Percentiles rank a stretch among this genome's conserved stretches.
phyloP scores from a whole-genome alignment of 306 rosid species.

The Spatholobus suberectus region DNA sequence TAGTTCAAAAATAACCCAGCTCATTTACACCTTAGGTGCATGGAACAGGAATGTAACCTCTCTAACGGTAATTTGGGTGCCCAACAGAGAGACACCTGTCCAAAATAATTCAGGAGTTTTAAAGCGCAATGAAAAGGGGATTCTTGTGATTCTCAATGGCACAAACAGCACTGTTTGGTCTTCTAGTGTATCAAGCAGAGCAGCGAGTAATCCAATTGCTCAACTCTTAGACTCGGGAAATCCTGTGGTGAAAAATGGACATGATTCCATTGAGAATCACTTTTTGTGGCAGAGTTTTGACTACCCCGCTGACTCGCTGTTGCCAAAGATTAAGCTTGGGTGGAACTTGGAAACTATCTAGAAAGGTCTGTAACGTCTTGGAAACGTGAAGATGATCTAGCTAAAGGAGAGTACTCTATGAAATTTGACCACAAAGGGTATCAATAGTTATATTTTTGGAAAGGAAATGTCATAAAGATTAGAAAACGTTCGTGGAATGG shows the following conservation, averaged over 20 bases:
- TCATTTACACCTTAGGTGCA: no score
- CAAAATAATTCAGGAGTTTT: background rate
- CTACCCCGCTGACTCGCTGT: conserved; percentile 27
- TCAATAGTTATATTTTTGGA: conserved; percentile 11
- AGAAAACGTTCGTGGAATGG: conserved; percentile 46
- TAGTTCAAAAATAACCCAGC: no score
- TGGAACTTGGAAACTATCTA: conserved; percentile 24
- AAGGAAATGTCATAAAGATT: background rate
- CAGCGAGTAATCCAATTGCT: background rate
- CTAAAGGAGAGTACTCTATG: conserved; percentile 15
- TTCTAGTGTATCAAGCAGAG: background rate
- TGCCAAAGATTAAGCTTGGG: conserved; percentile 46
- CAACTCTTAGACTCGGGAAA: conserved; percentile 27
- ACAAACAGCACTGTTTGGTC: background rate
- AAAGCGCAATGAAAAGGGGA: background rate
- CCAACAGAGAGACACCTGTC: no score
- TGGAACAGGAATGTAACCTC: no score
- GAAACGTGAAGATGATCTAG: conserved; percentile 36
- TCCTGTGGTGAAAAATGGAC: background rate
- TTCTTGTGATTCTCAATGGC: conserved; percentile 6
- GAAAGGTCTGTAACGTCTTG: conserved; percentile 33
- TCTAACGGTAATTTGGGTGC: no score
- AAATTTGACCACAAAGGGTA: conserved; percentile 16
- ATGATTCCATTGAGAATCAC: background rate
- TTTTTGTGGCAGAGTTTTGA: conserved; percentile 42